Percentiles rank a stretch among this genome's conserved stretches.
phyloP scores from a whole-genome alignment of 192 early-diverging fungal species.

The Coemansia pectinata region DNA sequence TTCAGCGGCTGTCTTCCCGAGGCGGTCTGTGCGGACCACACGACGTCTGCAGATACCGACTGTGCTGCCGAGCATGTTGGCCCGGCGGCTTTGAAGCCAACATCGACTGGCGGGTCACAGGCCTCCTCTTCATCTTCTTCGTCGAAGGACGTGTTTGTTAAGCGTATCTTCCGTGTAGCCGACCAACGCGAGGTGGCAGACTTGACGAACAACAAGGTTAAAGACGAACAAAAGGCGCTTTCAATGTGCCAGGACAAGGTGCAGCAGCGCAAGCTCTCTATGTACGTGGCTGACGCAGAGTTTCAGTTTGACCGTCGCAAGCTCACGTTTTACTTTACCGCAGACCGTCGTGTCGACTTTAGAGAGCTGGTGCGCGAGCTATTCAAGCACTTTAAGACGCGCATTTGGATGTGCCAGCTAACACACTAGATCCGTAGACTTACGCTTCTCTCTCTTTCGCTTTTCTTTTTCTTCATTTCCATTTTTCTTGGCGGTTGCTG shows the following conservation, averaged over 20 bases:
- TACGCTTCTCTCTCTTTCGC: background rate
- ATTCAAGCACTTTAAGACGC: conserved; percentile 97
- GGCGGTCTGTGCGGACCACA: background rate
- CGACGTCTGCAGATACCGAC: conserved; percentile 3
- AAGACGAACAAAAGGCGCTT: conserved; percentile 90
- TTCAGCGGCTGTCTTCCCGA: conserved; percentile 21
- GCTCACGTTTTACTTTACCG: conserved; percentile 95
- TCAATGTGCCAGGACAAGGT: conserved; percentile 88
- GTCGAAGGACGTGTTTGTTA: conserved; percentile 80
- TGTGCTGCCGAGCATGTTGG: background rate
- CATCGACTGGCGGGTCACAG: conserved; percentile 2
- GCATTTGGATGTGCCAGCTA: conserved; percentile 88
- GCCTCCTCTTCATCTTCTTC: background rate
- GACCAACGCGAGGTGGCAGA: conserved; percentile 77
- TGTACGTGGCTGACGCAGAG: conserved; percentile 97
- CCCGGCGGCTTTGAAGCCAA: background rate
- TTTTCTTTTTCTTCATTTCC: conserved; percentile 1
- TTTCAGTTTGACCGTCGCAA: conserved; percentile 98
- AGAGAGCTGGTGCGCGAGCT: conserved; percentile 92
- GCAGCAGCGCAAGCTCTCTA: conserved; percentile 84
- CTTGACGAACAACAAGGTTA: conserved; percentile 69
- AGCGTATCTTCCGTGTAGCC: conserved; percentile 86
- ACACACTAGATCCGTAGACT: conserved; percentile 18
- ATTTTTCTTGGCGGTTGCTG: background rate
- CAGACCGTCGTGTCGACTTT: conserved; percentile 94